Evolutionary conservation across 1,139 yeast species (phyloP).

Genomic region (Meyerozyma smithsonii): DNA sequence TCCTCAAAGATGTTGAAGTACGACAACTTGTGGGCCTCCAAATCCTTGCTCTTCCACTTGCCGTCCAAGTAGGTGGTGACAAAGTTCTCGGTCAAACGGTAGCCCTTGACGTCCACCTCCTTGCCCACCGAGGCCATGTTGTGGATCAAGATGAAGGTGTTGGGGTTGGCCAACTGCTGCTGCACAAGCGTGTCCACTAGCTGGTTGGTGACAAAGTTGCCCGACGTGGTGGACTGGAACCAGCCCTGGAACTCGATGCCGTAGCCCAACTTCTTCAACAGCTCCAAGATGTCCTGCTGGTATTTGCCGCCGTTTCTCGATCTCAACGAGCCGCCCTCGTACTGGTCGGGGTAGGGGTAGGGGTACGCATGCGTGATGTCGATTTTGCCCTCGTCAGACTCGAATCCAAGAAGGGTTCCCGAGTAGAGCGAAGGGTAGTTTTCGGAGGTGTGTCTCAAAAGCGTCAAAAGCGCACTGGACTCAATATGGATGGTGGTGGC

Average conservation of each 20-base stretch:
- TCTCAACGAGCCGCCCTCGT: constrained; percentile 49
- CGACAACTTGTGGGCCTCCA: constrained; percentile 58
- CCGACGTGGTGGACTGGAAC: constrained; percentile 70
- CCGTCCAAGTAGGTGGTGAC: constrained; percentile 53
- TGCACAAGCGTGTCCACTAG: constrained; percentile 64
- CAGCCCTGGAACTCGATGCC: constrained; percentile 80
- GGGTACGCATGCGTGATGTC: constrained; percentile 67
- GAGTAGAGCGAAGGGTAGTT: constrained; percentile 62
- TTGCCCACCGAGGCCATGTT: constrained; percentile 67
- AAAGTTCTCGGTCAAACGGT: constrained; percentile 62
- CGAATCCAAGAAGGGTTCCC: constrained; percentile 78
- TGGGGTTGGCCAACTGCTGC: constrained; percentile 61
- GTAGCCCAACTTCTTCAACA: constrained; percentile 58
- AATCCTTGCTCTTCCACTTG: constrained; percentile 62
- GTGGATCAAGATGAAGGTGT: constrained; percentile 64
- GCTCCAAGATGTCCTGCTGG: constrained; percentile 64
- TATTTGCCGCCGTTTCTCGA: constrained; percentile 62
- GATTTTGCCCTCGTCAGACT: constrained; percentile 49
- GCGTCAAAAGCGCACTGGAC: constrained; percentile 62
- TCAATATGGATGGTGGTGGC: constrained; percentile 44
- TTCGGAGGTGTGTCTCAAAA: constrained; percentile 71
- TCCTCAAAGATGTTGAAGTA: constrained; percentile 70
- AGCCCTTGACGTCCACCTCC: constrained; percentile 64
- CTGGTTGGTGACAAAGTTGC: constrained; percentile 63
- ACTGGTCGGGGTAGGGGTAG: constrained; percentile 50